Evolutionary conservation across 108 stramenopile genomes (phyloP).

Genomic region (Cyclostephanos tholiformis): DNA sequence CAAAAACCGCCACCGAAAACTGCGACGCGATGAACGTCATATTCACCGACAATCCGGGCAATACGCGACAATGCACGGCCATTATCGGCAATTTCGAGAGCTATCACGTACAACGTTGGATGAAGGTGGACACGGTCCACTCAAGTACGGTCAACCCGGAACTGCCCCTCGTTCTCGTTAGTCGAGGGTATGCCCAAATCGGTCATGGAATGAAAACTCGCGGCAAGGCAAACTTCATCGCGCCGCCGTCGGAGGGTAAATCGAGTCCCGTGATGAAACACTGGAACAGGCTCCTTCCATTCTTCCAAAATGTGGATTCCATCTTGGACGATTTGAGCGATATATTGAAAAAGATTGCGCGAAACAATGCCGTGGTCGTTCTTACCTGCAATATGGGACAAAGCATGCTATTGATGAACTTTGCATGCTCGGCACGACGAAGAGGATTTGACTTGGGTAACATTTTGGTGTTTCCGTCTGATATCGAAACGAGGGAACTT

Average conservation of each 20-base stretch:
- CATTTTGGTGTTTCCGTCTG: conserved; percentile 82
- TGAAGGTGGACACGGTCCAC: conserved; percentile 43
- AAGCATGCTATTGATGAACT: conserved; percentile 56
- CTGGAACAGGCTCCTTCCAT: conserved; percentile 53
- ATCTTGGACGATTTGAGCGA: conserved; percentile 46
- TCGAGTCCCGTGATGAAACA: conserved; percentile 35
- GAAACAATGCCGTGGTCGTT: conserved; percentile 57
- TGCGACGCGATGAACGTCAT: conserved; percentile 75
- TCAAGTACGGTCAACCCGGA: conserved; percentile 25
- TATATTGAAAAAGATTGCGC: conserved; percentile 52
- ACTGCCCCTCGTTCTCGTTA: conserved; percentile 52
- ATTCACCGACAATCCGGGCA: conserved; percentile 49
- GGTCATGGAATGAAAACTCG: background rate
- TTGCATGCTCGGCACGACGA: conserved; percentile 53
- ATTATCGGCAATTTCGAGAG: conserved; percentile 79
- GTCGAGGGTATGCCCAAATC: conserved; percentile 37
- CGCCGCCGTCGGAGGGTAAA: conserved; percentile 12
- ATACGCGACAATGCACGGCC: conserved; percentile 60
- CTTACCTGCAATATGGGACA: conserved; percentile 58
- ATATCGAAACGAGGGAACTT: conserved; percentile 71
- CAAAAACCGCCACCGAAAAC: conserved; percentile 61
- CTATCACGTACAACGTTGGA: conserved; percentile 79
- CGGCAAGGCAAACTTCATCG: conserved; percentile 5
- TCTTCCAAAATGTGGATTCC: conserved; percentile 49
- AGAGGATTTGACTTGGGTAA: conserved; percentile 56